phyloP scores from a whole-genome alignment of 495 filamentous ascomycete genomes.

The Talaromyces adpressus region DNA sequence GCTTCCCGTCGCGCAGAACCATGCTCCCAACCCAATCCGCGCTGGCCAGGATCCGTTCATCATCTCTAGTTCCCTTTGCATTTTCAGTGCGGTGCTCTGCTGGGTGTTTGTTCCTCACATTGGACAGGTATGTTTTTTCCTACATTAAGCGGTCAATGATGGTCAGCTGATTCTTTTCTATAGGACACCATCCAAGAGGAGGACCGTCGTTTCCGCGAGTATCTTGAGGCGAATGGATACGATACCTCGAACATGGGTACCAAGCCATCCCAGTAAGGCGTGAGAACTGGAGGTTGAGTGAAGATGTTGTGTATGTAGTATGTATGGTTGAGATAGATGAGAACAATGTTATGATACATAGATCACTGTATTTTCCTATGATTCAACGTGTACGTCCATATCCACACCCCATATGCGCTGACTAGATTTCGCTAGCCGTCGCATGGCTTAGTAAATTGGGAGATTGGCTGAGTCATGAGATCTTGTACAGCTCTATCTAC shows the following conservation, averaged over 20 bases:
- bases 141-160: not conserved
- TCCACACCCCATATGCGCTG: too few relatives aligned
- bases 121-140: slow-evolving; percentile 42
- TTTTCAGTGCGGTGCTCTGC: slow-evolving; percentile 55
- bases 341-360: not conserved
- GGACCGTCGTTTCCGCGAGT: slow-evolving; percentile 64
- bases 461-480: too few relatives aligned
- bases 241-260: slow-evolving; percentile 61
- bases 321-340: not conserved
- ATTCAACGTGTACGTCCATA: too few relatives aligned
- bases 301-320: not conserved
- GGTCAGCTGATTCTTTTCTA: not conserved
- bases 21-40: slow-evolving; percentile 51
- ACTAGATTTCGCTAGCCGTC: too few relatives aligned
- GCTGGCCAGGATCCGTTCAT: slow-evolving; percentile 78
- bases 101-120: slow-evolving; percentile 56
- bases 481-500: too few relatives aligned
- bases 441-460: too few relatives aligned
- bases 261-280: slow-evolving; percentile 8
- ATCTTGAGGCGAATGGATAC: slow-evolving; percentile 60
- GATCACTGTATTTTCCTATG: not conserved
- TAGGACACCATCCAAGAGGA: slow-evolving; percentile 62
- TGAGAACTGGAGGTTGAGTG: too few relatives aligned
- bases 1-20: slow-evolving; percentile 61
- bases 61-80: slow-evolving; percentile 56